Evolutionary conservation across 192 early-diverging fungal genomes (phyloP).

Genomic region (Pilobolus umbonatus): DNA sequence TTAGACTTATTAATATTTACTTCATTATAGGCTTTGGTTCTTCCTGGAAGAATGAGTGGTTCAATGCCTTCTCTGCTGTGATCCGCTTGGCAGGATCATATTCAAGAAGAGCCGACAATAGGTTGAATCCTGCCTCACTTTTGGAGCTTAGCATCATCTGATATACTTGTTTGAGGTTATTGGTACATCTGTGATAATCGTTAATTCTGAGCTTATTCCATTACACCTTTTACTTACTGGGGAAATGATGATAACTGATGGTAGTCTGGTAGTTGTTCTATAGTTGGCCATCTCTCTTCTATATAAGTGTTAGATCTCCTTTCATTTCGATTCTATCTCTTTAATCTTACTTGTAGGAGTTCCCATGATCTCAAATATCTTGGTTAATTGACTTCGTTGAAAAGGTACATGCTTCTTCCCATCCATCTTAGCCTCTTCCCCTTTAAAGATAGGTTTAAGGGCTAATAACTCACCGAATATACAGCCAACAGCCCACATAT

Average conservation of each 20-base stretch:
- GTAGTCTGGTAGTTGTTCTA: conserved; percentile 70
- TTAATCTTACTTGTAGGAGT: conserved; percentile 60
- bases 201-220: too few species aligned
- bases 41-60: conserved; percentile 81
- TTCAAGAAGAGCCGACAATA: conserved; percentile 71
- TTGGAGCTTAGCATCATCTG: conserved; percentile 32
- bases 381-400: conserved; percentile 78
- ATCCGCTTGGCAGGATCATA: conserved; percentile 79
- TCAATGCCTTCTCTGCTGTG: conserved; percentile 70
- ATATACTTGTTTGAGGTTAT: conserved; percentile 39
- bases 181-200: conserved; percentile 33
- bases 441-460: conserved; percentile 82
- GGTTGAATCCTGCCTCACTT: conserved; percentile 49
- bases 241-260: conserved; percentile 55
- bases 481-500: conserved; percentile 85
- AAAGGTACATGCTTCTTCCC: conserved; percentile 77
- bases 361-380: conserved; percentile 85
- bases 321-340: background rate
- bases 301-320: background rate
- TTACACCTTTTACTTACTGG: conserved; percentile 39
- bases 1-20: conserved; percentile 31
- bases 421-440: conserved; percentile 84
- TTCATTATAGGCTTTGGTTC: conserved; percentile 54
- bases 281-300: conserved; percentile 72
- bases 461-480: conserved; percentile 91